phyloP scores from a whole-genome alignment of 1,139 yeast genomes.

The Scheffersomyces quercinus region DNA sequence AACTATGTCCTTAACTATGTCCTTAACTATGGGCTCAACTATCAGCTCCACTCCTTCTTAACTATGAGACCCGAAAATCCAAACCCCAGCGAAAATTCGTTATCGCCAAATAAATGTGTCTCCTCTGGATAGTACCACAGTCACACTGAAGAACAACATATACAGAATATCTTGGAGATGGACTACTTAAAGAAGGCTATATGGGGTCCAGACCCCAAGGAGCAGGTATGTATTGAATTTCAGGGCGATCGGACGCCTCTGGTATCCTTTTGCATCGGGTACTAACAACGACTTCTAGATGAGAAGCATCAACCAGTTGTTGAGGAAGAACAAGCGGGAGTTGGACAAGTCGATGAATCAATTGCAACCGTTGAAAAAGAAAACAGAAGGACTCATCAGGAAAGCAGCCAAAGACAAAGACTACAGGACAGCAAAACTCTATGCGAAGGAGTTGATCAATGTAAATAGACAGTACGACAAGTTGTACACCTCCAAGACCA shows the following conservation, averaged over 20 bases:
- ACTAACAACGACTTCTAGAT: constrained; percentile 37
- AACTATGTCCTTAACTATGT: no score
- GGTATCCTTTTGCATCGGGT: not conserved
- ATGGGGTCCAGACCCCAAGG: constrained; percentile 96
- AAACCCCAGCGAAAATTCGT: no score
- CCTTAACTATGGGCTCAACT: no score
- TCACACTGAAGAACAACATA: no score
- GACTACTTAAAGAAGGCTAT: constrained; percentile 77
- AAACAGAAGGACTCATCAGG: constrained; percentile 75
- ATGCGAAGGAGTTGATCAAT: constrained; percentile 80
- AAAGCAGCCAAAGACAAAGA: constrained; percentile 80
- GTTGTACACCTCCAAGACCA: constrained; percentile 78
- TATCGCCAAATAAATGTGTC: no score
- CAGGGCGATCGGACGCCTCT: no score
- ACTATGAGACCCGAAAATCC: no score
- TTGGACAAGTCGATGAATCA: constrained; percentile 76
- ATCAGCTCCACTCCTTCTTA: no score
- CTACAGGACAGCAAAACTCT: constrained; percentile 67
- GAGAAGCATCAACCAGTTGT: constrained; percentile 76
- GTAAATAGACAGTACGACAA: constrained; percentile 75
- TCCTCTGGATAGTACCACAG: no score
- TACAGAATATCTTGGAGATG: constrained; percentile 35
- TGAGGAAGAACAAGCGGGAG: constrained; percentile 83
- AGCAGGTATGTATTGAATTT: constrained; percentile 54
- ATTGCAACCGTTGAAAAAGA: constrained; percentile 61